These are phyloP conservation scores for Vicia faba DNA, from an alignment of 306 rosid species.

Conservation along the genomic window DNA sequence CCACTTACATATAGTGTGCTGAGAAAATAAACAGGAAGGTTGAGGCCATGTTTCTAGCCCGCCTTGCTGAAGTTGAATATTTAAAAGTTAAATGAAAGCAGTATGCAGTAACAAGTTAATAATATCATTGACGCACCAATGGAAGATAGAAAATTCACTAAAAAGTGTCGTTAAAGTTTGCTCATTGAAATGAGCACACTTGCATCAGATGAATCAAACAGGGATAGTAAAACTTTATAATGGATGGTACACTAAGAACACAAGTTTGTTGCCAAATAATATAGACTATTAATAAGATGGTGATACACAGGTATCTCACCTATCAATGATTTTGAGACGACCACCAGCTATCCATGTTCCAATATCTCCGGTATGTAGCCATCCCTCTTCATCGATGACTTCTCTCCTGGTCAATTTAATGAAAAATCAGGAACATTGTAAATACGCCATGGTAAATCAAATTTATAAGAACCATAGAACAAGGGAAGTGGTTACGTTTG, in stretches of 20 bases:
- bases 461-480: slow-evolving; percentile 38
- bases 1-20: neutral
- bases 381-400: slow-evolving; percentile 84
- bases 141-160: slow-evolving; percentile 14
- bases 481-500: slow-evolving; percentile 69
- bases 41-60: slow-evolving; percentile 17
- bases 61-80: neutral
- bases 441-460: slow-evolving; percentile 23
- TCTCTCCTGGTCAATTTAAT: slow-evolving; percentile 74
- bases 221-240: slow-evolving; percentile 10
- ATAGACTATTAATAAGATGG: slow-evolving; percentile 8
- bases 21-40: slow-evolving; percentile 26
- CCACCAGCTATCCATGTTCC: slow-evolving; percentile 91
- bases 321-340: slow-evolving; percentile 91
- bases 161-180: slow-evolving; percentile 14
- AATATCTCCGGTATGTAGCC: slow-evolving; percentile 97
- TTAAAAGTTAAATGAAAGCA: slow-evolving; percentile 25
- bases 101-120: slow-evolving; percentile 23
- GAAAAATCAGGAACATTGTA: slow-evolving; percentile 35
- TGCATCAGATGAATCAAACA: neutral
- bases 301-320: slow-evolving; percentile 53
- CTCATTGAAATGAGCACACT: slow-evolving; percentile 34
- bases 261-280: neutral
- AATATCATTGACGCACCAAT: slow-evolving; percentile 17
- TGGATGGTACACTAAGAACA: slow-evolving; percentile 11